Evolutionary conservation across 768 basidiomycete genomes (phyloP).

Genomic region (Dictyophora rubrovolvata): DNA sequence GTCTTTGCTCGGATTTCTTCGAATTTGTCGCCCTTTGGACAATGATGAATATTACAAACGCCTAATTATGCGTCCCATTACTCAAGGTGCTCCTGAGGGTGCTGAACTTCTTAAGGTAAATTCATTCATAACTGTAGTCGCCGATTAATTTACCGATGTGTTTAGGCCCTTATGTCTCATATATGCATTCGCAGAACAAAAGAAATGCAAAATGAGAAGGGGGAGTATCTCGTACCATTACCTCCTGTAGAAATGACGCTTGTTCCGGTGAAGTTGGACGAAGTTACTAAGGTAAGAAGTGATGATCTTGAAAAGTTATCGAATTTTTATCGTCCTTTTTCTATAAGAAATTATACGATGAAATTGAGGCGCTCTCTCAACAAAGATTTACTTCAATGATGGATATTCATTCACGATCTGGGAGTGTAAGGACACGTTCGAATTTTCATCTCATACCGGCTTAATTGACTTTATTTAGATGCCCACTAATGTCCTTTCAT

Average conservation of each 20-base stretch:
- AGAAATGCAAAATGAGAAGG: slow-evolving; percentile 81
- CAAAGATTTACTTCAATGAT: slow-evolving; percentile 52
- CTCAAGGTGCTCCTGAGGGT: slow-evolving; percentile 55
- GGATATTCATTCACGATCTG: slow-evolving; percentile 18
- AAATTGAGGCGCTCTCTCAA: slow-evolving; percentile 52
- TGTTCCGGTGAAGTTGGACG: slow-evolving; percentile 54
- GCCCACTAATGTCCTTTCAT: slow-evolving; percentile 60
- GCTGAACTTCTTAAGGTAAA: slow-evolving; percentile 60
- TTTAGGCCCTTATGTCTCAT: slow-evolving; percentile 65
- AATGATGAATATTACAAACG: slow-evolving; percentile 75
- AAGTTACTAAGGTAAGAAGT: slow-evolving; percentile 50
- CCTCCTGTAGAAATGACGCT: slow-evolving; percentile 76
- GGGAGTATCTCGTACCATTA: slow-evolving; percentile 62
- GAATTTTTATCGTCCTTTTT: slow-evolving; percentile 4
- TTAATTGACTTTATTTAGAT: slow-evolving; percentile 29
- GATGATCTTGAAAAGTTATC: neutral
- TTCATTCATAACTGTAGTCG: slow-evolving; percentile 3
- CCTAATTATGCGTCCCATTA: slow-evolving; percentile 67
- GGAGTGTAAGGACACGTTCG: slow-evolving; percentile 17
- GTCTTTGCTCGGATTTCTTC: slow-evolving; percentile 73
- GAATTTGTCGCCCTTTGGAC: slow-evolving; percentile 78
- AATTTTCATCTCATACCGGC: neutral
- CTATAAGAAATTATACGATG: slow-evolving; percentile 52
- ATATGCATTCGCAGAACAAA: slow-evolving; percentile 77
- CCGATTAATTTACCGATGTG: slow-evolving; percentile 1